Conservation (phyloP, 371 early-diverging fungal species). For the Rhizomucor miehei region DNA sequence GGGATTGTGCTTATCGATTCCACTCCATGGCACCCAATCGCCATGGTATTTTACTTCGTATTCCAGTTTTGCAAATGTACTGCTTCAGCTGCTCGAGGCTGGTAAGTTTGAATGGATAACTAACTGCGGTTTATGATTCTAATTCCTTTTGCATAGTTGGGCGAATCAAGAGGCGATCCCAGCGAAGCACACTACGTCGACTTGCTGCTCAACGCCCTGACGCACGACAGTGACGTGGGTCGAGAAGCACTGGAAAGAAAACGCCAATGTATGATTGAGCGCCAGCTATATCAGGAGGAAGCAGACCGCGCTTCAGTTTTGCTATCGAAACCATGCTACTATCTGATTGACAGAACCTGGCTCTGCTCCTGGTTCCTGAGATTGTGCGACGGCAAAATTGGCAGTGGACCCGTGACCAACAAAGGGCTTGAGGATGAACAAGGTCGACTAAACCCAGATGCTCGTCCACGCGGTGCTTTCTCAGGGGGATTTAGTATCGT, state of each 20-base stretch:
- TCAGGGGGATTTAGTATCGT: conserved; percentile 40
- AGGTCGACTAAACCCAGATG: conserved; percentile 23
- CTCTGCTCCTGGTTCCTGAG: conserved; percentile 44
- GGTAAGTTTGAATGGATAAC: conserved; percentile 14
- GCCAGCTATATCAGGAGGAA: conserved; percentile 27
- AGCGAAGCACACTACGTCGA: conserved; percentile 44
- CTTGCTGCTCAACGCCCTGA: conserved; percentile 24
- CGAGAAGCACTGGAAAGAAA: conserved; percentile 24
- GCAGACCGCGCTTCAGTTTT: conserved; percentile 29
- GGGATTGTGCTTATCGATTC: conserved; percentile 43
- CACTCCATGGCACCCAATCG: conserved; percentile 32
- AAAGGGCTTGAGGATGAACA: conserved; percentile 23
- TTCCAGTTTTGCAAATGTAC: conserved; percentile 41
- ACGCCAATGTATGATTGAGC: conserved; percentile 37
- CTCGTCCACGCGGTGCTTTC: conserved; percentile 37
- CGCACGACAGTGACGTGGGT: conserved; percentile 35
- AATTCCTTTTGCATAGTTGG: conserved; percentile 20
- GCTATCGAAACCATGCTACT: conserved; percentile 17
- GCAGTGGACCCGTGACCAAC: conserved; percentile 32
- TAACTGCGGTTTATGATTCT: not conserved
- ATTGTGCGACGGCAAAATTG: conserved; percentile 45
- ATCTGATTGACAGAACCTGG: conserved; percentile 45
- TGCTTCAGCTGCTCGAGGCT: conserved; percentile 44
- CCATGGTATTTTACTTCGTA: conserved; percentile 44
- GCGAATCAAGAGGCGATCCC: conserved; percentile 43